A percentile compares a stretch with the other conserved stretches of the same genome.
phyloP scores from a whole-genome alignment of 768 basidiomycete species.

The Suillus lakei region DNA sequence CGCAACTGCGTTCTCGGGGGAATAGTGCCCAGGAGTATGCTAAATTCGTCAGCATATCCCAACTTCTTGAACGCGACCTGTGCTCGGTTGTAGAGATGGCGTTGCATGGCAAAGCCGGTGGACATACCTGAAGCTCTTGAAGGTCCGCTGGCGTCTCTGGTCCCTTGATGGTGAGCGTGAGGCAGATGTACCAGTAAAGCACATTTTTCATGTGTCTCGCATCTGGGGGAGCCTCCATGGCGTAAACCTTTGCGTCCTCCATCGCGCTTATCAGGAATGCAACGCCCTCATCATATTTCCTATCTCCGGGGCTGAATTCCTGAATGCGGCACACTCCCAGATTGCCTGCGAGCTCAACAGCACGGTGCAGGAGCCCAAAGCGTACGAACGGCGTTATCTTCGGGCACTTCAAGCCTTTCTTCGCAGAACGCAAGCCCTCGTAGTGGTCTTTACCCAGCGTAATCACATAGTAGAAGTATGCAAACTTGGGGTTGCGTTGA shows the following conservation, averaged over 20 bases:
- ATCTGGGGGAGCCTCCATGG: constrained; percentile 63
- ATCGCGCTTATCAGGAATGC: constrained; percentile 63
- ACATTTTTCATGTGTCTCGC: constrained; percentile 63
- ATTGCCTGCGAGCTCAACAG: constrained; percentile 62
- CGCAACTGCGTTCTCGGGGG: constrained; percentile 58
- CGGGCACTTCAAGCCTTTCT: constrained; percentile 67
- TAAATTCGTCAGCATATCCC: constrained; percentile 57
- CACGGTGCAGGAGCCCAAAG: constrained; percentile 62
- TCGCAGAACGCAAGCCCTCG: constrained; percentile 62
- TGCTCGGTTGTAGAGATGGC: constrained; percentile 4
- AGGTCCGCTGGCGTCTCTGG: constrained; percentile 54
- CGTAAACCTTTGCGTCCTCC: constrained; percentile 62
- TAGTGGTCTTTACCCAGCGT: constrained; percentile 52
- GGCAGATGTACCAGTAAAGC: constrained; percentile 60
- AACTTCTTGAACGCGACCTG: constrained; percentile 48
- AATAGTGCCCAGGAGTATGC: constrained; percentile 46
- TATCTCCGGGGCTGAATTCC: constrained; percentile 44
- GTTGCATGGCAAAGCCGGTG: background rate
- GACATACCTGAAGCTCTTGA: constrained; percentile 52
- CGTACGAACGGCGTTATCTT: constrained; percentile 58
- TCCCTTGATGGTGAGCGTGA: constrained; percentile 57
- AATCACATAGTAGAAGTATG: constrained; percentile 69
- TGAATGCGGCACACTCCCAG: constrained; percentile 56
- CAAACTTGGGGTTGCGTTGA: constrained; percentile 58
- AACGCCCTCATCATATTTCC: constrained; percentile 61